Evolutionary conservation across 441 rosid species (phyloP).

Genomic region (Eruca vesicaria): DNA sequence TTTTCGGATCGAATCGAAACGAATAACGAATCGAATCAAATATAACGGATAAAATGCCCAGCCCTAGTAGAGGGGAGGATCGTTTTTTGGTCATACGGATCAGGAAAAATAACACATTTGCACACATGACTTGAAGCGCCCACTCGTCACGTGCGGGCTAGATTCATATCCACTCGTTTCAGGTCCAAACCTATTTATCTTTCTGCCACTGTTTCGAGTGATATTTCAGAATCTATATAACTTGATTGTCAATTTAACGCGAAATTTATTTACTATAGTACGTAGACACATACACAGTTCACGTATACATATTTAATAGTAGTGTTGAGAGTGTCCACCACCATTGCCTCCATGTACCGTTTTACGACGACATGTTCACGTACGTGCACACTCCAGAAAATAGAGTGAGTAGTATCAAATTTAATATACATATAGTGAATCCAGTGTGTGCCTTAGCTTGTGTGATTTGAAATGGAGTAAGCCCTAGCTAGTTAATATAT

Average conservation of each 20-base stretch:
- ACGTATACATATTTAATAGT: background rate
- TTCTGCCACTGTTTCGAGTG: background rate
- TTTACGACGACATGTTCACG: constrained; percentile 26
- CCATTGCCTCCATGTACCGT: constrained; percentile 23
- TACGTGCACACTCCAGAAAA: constrained; percentile 22
- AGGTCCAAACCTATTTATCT: constrained; percentile 1
- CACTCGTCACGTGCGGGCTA: constrained; percentile 35
- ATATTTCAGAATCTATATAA: background rate
- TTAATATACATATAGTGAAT: constrained; percentile 10
- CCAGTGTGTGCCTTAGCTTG: background rate
- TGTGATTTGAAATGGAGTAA: constrained; percentile 19
- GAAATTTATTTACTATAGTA: background rate
- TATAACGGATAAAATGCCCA: too few relatives aligned
- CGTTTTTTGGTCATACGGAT: background rate
- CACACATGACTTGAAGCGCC: constrained; percentile 12
- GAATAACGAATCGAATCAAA: too few relatives aligned
- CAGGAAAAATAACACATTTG: constrained; percentile 14
- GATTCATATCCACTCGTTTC: constrained; percentile 23
- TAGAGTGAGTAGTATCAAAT: constrained; percentile 3
- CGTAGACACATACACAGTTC: too few relatives aligned
- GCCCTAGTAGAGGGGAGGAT: constrained; percentile 4
- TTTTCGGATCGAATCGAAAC: too few relatives aligned
- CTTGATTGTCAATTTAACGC: background rate
- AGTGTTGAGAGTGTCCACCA: constrained; percentile 22
- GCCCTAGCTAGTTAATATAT: constrained; percentile 24